Evolutionary conservation across 148 eudicot species (phyloP), one percentile per base, ranked within the genome.

Genomic region (Gaultheria prostrata): DNA sequence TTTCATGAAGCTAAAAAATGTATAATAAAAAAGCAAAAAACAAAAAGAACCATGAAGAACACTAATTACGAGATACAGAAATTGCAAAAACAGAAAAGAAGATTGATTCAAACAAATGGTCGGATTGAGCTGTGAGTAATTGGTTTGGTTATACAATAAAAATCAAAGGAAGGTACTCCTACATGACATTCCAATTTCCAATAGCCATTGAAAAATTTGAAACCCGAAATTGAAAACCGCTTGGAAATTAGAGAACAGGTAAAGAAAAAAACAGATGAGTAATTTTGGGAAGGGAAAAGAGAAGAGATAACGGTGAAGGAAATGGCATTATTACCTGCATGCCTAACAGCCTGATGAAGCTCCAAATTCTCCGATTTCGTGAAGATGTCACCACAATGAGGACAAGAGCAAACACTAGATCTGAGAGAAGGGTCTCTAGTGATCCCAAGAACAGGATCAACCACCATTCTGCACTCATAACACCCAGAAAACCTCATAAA

Each of bases 391-490:
- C 97, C 98, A 89, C 98, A 95, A 15, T 92, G 76, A 87, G 98
- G 89, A 21, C 98, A 95, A 82, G 95, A 86, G 81, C 91, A 91
- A 20, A 93, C 88, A 8, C 93, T 88, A 26, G 93, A 82, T 85
- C 96, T 92, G 45, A 93, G 85, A 80, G 98, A 92, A 80, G 97
- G 94, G 77, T 95, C 95, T 84, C 91, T 90, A 8, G 98, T 90
- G 84, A 92, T 89, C 3, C 94, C 89, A 81, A 95, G 88, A 77
- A 95, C 91, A 49, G 98, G 98, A 69, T 95, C 98, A 46, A 94
- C 93, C 84, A 95, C 93, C 93, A 93, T 93, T 81, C 94, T 84
- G 84, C 98, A 95, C 84, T 95, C 98, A 78, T 94, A 95, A 61
- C 98, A 95, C 17, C 98, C 98, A 0, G 98, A 91, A 26, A 95